Conservation (phyloP, 2,329 filamentous ascomycete species). For the Chalaropsis ovoidea region DNA sequence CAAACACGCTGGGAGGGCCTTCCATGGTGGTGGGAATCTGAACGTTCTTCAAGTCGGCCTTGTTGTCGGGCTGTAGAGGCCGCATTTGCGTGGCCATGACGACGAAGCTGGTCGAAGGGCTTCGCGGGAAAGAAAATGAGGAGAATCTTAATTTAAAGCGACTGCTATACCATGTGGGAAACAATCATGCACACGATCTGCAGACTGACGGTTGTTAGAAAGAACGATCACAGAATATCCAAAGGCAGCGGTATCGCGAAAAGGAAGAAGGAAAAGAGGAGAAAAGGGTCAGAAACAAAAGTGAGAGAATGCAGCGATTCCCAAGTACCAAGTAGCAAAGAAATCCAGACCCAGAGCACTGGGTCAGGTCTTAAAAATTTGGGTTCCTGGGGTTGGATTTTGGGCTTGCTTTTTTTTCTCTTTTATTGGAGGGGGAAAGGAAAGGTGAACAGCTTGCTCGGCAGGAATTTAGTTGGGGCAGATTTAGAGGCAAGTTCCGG, state of each 20-base stretch:
- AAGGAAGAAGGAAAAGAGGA: conserved; percentile 2
- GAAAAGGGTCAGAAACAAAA: neutral
- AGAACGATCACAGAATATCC: neutral
- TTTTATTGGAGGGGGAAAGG: neutral
- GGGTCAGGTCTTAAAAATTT: conserved; percentile 14
- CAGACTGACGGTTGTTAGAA: neutral
- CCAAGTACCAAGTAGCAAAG: neutral
- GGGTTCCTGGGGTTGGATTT: conserved; percentile 11
- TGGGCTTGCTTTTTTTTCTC: conserved; percentile 6
- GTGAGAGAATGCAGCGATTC: neutral
- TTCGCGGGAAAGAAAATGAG: neutral
- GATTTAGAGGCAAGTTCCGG: neutral
- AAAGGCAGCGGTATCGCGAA: neutral
- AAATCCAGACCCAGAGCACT: conserved; percentile 2
- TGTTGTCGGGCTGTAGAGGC: conserved; percentile 21
- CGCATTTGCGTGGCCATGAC: conserved; percentile 23
- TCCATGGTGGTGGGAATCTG: conserved; percentile 5
- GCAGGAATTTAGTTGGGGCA: conserved; percentile 4
- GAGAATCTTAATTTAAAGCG: neutral
- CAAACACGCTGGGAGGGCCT: conserved; percentile 28
- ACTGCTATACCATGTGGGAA: neutral
- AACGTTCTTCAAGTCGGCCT: conserved; percentile 10
- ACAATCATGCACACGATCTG: neutral
- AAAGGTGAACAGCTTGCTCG: neutral
- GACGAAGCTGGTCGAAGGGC: neutral